phyloP scores from a whole-genome alignment of 768 basidiomycete species.

The Cyathus striatus region DNA sequence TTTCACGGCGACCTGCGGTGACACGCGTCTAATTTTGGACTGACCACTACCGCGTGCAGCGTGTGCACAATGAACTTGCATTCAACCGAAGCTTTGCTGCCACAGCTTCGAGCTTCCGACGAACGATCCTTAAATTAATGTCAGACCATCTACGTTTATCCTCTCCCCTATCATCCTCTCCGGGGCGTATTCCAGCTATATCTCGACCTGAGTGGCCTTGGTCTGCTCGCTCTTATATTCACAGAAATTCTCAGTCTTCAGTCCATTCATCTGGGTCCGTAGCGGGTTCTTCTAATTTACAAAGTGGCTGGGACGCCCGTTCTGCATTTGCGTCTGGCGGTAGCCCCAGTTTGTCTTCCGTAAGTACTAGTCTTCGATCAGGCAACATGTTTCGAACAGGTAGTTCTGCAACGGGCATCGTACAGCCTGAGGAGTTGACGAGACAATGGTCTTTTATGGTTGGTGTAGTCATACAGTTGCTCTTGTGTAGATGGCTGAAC shows the following conservation, averaged over 20 bases:
- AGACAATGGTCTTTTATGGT: conserved; percentile 66
- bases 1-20: too few species aligned
- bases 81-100: conserved; percentile 5
- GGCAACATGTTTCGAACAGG: conserved; percentile 11
- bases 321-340: conserved; percentile 17
- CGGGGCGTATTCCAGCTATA: conserved; percentile 40
- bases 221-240: conserved; percentile 30
- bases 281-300: conserved; percentile 14
- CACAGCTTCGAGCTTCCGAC: background rate
- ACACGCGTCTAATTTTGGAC: background rate
- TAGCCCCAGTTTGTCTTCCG: conserved; percentile 12
- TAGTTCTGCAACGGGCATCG: conserved; percentile 18
- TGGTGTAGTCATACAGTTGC: conserved; percentile 10
- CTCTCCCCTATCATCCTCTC: conserved; percentile 37
- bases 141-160: conserved; percentile 32
- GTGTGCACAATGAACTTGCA: background rate
- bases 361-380: conserved; percentile 16
- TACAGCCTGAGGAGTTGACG: conserved; percentile 42
- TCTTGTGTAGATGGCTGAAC: background rate
- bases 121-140: too few species aligned
- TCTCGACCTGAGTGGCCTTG: conserved; percentile 62
- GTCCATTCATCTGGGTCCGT: conserved; percentile 21
- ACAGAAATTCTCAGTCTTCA: conserved; percentile 25
- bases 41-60: background rate
- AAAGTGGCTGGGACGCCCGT: conserved; percentile 26